Percentiles rank a stretch among this genome's conserved stretches.
These are phyloP conservation scores for Tephrocybe sp. DNA, from an alignment of 768 basidiomycete species.

Conservation along the genomic window DNA sequence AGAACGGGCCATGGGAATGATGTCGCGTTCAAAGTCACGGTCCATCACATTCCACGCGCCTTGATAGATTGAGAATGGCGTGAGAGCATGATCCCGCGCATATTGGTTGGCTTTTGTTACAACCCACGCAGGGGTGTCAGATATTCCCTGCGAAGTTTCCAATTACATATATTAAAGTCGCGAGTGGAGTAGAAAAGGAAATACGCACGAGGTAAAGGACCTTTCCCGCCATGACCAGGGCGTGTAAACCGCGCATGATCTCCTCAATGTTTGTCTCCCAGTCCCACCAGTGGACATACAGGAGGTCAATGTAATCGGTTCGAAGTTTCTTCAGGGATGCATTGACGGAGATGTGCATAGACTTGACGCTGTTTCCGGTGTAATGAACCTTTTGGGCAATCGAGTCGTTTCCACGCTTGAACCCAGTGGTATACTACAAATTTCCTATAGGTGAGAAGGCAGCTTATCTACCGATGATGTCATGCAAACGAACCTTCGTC, in stretches of 20 bases:
- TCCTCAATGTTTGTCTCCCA: constrained; percentile 51
- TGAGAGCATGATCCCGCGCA: constrained; percentile 39
- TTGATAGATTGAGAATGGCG: constrained; percentile 50
- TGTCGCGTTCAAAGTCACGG: constrained; percentile 46
- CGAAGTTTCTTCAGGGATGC: constrained; percentile 45
- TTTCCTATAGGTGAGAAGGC: too few species aligned
- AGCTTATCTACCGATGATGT: too few species aligned
- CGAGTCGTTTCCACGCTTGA: constrained; percentile 21
- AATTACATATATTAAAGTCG: not conserved
- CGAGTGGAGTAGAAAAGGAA: not conserved
- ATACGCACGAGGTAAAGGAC: constrained; percentile 40
- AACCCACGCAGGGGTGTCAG: constrained; percentile 41
- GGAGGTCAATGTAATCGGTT: constrained; percentile 44
- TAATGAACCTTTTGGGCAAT: constrained; percentile 35
- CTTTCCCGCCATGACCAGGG: constrained; percentile 48
- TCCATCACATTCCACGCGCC: constrained; percentile 37
- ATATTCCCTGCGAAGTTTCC: constrained; percentile 25
- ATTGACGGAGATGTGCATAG: constrained; percentile 36
- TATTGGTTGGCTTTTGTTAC: constrained; percentile 44
- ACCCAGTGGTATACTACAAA: constrained; percentile 27
- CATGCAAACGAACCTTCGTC: constrained; percentile 27
- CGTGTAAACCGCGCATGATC: constrained; percentile 53
- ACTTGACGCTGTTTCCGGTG: constrained; percentile 47
- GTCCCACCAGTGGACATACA: constrained; percentile 53
- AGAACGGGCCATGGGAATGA: constrained; percentile 38